These are phyloP conservation scores for Whalleya microplaca DNA, from an alignment of 2,329 filamentous ascomycete genomes.

Conservation along the genomic window DNA sequence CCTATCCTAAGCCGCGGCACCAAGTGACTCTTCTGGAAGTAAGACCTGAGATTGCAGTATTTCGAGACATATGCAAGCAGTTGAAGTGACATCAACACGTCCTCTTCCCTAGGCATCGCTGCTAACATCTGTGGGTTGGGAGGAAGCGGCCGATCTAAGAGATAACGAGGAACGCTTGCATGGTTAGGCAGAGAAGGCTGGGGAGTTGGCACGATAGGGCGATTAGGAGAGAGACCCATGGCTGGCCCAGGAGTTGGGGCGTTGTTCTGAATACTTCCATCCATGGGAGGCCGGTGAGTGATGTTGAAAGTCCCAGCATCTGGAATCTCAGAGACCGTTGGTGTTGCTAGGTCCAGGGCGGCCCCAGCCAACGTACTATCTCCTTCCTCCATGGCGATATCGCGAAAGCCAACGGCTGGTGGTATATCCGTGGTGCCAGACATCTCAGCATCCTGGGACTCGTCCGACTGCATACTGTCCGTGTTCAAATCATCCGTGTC, in stretches of 20 bases:
- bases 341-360: conserved; percentile 74
- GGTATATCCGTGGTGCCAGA: conserved; percentile 81
- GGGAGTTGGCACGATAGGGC: conserved; percentile 71
- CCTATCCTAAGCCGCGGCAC: conserved; percentile 92
- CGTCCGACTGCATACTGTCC: conserved; percentile 81
- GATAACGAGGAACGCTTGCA: conserved; percentile 76
- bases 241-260: conserved; percentile 67
- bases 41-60: conserved; percentile 93
- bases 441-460: conserved; percentile 75
- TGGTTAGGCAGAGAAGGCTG: conserved; percentile 71
- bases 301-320: conserved; percentile 94
- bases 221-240: conserved; percentile 74
- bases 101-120: conserved; percentile 94
- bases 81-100: conserved; percentile 97
- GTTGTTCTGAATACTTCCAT: conserved; percentile 81
- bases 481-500: conserved; percentile 85
- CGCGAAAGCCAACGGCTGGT: conserved; percentile 81
- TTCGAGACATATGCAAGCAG: conserved; percentile 97
- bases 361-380: conserved; percentile 78
- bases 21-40: conserved; percentile 93
- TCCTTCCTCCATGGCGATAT: conserved; percentile 77
- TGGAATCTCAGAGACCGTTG: conserved; percentile 81
- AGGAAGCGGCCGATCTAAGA: conserved; percentile 72
- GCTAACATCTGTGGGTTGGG: conserved; percentile 77
- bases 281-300: conserved; percentile 80